Base-by-base conservation (phyloP, 495 filamentous ascomycete genomes). In the Collariella sp. region DNA sequence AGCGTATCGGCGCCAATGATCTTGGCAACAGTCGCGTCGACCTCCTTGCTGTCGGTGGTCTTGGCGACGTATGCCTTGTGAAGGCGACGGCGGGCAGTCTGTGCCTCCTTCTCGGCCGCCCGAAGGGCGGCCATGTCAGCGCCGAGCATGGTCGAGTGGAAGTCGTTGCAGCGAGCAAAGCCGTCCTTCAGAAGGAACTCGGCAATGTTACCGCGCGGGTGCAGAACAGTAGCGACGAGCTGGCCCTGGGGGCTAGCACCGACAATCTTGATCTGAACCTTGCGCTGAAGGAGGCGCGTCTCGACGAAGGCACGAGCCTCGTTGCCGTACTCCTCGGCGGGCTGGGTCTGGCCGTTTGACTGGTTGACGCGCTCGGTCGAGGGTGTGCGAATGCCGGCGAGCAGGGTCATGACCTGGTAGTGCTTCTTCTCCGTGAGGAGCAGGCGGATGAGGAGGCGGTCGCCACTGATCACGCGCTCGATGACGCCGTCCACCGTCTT, bases 151-250 rank as follows among this genome's bases (percentile, higher is more conserved):
- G 88, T 88, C 2, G 89, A 93, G 70, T 99, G 94, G 70, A 88
- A 88, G 67, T 99, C 94, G 39, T 87, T 85, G 75, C 93, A 97
- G 59, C 89, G 80, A 38, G 91, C 94, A 38, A 96, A 73, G 58
- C 94, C 94, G 42, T 87, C 87, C 57, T 89, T 82, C 23, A 96
- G 83, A 15, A 97, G 69, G 67, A 89, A 88, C 52, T 86, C 86
- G 24, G 90, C 88, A 67, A 99, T 93, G 68, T 87, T 95, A 44
- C 94, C 94, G 20, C 85, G 83, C 19, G 89, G 89, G 69, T 97
- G 94, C 39, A 87, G 76, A 22, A 99, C 78, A 33, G 79, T 78
- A 41, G 82, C 88, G 56, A 96, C 80, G 16, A 96, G 76, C 62
- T 93, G 88, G 42, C 81, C 82, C 66, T 95, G 90, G 0, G 89